Base-by-base conservation (phyloP, 192 early-diverging fungal species). In the Paraglomus brasilianum region DNA sequence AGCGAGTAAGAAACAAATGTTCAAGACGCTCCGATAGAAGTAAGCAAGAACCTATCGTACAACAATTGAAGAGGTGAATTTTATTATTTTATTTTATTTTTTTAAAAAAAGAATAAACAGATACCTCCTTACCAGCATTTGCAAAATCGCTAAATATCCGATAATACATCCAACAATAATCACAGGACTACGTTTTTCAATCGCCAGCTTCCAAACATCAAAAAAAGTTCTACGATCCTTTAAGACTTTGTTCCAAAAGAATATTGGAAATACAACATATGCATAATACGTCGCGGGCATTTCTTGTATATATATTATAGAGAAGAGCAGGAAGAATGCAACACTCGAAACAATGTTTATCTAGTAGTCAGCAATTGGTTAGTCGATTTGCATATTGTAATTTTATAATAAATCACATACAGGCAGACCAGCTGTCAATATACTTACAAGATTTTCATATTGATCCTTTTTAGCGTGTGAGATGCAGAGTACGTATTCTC, bases 251-350 rank as follows among this genome's bases (percentile, higher is more conserved):
- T 81, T 80, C 94, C 94, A 98, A 74, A 98, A 93, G 69, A 80
- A 93, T 0, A 91, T 77, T 0, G 93, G 94, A 79, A 98, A 96
- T 5, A 86, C 82, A 8, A 85, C 79, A 47, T 98, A 98, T 0
- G 85, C 86, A 75, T 98, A 96, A 81, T 98, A 98, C 72, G 92
- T 84, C 21, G 73, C 58, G 21, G 93, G 93, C 55, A 91, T 92
- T 21, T 89, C 74, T 78, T 95, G 91, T 30, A 84, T 69, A 70
- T 80, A 88, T 57, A 97, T 81, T 62, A 97, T 77, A 5, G 73
- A 69, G 0, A 80, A 67, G 15, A 91, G 81, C 8, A 72, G 55
- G 13, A 61, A 56, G 72, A 86, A 74, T 41, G 78, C 66, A 1
- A 82, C n/a, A 1, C 61, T 8, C 0, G 81, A 78, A 11, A 83